Evolutionary conservation across 768 basidiomycete genomes (phyloP).

Genomic region (Hortiboletus campestris): DNA sequence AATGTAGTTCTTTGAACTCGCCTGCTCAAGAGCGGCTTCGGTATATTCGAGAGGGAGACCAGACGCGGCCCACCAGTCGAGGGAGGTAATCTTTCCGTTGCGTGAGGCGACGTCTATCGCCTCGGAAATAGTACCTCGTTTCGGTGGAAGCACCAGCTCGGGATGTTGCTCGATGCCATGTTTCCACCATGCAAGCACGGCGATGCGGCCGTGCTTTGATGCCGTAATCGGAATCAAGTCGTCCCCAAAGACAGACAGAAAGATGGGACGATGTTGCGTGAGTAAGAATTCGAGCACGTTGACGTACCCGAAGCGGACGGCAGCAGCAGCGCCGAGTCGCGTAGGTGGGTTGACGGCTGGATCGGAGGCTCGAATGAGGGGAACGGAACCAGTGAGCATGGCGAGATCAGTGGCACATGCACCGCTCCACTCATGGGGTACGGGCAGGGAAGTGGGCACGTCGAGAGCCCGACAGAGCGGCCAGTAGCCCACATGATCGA

Average conservation of each 20-base stretch:
- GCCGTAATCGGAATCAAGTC: constrained; percentile 77
- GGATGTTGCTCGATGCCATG: constrained; percentile 59
- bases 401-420: constrained; percentile 70
- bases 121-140: constrained; percentile 54
- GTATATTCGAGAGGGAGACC: constrained; percentile 70
- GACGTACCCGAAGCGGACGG: constrained; percentile 73
- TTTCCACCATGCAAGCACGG: constrained; percentile 83
- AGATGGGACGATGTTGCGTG: constrained; percentile 60
- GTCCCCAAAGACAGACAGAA: constrained; percentile 60
- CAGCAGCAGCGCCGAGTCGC: constrained; percentile 61
- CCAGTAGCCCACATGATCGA: constrained; percentile 83
- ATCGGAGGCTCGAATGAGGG: constrained; percentile 58
- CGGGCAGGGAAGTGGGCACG: constrained; percentile 64
- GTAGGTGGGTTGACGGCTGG: constrained; percentile 60
- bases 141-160: constrained; percentile 56
- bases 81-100: constrained; percentile 67
- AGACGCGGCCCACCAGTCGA: constrained; percentile 81
- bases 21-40: constrained; percentile 75
- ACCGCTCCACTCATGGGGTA: constrained; percentile 68
- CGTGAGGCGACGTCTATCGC: constrained; percentile 79
- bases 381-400: constrained; percentile 63
- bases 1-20: constrained; percentile 76
- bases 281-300: constrained; percentile 74
- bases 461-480: constrained; percentile 77
- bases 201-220: constrained; percentile 67